These are phyloP conservation scores for Trichoderma atrobrunneum DNA, from an alignment of 2,329 filamentous ascomycete genomes.

Conservation along the genomic window DNA sequence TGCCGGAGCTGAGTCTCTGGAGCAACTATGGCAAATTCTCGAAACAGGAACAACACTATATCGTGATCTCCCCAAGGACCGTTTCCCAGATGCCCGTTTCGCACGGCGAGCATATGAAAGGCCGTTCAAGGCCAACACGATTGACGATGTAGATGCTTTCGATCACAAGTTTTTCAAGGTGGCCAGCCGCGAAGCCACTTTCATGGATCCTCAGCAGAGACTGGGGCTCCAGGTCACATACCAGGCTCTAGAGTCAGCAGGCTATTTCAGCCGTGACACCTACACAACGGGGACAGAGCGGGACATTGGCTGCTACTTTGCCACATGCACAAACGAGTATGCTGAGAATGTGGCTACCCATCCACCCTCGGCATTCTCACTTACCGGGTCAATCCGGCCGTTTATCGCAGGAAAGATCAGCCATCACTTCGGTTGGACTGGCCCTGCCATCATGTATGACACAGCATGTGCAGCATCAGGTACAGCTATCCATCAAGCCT, in stretches of 20 bases:
- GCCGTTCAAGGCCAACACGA: conserved; percentile 27
- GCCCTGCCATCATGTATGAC: conserved; percentile 36
- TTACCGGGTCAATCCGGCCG: conserved; percentile 34
- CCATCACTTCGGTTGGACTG: conserved; percentile 40
- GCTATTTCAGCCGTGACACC: conserved; percentile 22
- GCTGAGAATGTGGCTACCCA: conserved; percentile 40
- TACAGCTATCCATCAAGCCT: conserved; percentile 37
- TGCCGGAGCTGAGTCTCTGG: conserved; percentile 34
- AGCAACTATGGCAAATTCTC: conserved; percentile 34
- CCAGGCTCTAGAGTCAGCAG: conserved; percentile 36
- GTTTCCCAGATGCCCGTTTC: neutral
- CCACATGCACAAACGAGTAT: conserved; percentile 36
- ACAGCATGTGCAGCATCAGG: conserved; percentile 39
- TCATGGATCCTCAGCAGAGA: conserved; percentile 42
- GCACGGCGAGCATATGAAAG: neutral
- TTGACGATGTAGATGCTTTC: conserved; percentile 29
- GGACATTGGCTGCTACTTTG: conserved; percentile 38
- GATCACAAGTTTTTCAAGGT: conserved; percentile 43
- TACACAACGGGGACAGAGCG: neutral
- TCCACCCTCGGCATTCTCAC: conserved; percentile 36
- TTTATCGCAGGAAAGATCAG: conserved; percentile 36
- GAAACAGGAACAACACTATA: conserved; percentile 16
- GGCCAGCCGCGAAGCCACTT: conserved; percentile 34
- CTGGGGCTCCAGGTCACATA: conserved; percentile 40
- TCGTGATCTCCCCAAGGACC: neutral